These are phyloP conservation scores for Trichosporon asahii DNA, from an alignment of 1,284 basidiomycete species.

Conservation along the genomic window DNA sequence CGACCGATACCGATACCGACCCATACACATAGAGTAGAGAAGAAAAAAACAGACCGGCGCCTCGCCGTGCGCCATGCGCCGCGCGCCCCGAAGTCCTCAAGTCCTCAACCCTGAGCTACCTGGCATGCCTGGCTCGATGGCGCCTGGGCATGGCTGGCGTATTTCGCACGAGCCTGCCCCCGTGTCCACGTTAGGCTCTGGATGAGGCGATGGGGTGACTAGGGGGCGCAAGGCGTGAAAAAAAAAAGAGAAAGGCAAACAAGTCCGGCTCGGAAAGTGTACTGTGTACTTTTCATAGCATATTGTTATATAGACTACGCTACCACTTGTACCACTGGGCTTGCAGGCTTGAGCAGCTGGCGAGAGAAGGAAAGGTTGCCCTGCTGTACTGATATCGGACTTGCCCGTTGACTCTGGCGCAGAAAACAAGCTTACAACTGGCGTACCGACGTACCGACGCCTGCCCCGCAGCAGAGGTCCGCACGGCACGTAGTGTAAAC, in stretches of 20 bases:
- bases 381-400: background rate
- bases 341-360: too few species aligned
- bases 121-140: too few species aligned
- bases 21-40: too few species aligned
- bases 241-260: background rate
- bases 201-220: background rate
- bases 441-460: too few species aligned
- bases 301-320: background rate
- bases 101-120: background rate
- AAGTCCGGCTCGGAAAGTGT: background rate
- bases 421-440: too few species aligned
- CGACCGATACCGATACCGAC: background rate
- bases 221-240: background rate
- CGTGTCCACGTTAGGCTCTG: too few species aligned
- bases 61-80: too few species aligned
- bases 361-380: too few species aligned
- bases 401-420: too few species aligned
- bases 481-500: background rate
- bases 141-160: background rate
- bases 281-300: conserved; percentile 3
- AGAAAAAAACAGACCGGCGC: background rate
- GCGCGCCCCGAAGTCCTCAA: too few species aligned
- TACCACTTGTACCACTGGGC: background rate
- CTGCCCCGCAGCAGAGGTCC: background rate
- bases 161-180: too few species aligned